Conservation (phyloP, 805 yeast species). For the Metschnikowia gruessii region DNA sequence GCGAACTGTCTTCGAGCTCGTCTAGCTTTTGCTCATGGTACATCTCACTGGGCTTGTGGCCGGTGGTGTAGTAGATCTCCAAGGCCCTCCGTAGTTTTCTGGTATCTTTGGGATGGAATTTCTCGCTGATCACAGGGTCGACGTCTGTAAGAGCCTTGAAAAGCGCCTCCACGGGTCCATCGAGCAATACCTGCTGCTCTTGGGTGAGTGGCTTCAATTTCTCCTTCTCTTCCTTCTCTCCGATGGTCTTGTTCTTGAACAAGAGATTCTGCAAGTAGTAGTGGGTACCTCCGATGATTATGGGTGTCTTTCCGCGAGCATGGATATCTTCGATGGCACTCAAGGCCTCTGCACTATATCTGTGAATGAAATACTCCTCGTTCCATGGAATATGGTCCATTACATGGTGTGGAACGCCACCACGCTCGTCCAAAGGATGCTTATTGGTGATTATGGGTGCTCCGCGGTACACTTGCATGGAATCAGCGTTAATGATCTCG, state of each 20-base stretch:
- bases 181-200: slow-evolving; percentile 42
- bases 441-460: slow-evolving; percentile 83
- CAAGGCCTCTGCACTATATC: slow-evolving; percentile 72
- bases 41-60: slow-evolving; percentile 64
- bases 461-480: slow-evolving; percentile 89
- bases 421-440: slow-evolving; percentile 78
- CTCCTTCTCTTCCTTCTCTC: slow-evolving; percentile 23
- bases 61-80: slow-evolving; percentile 71
- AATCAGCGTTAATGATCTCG: slow-evolving; percentile 91
- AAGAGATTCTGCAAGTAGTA: slow-evolving; percentile 80
- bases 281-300: slow-evolving; percentile 94
- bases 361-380: slow-evolving; percentile 76
- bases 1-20: slow-evolving; percentile 42
- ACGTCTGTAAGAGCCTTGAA: slow-evolving; percentile 45
- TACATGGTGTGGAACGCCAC: slow-evolving; percentile 78
- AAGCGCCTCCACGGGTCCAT: slow-evolving; percentile 52
- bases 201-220: slow-evolving; percentile 33
- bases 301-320: slow-evolving; percentile 68
- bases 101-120: slow-evolving; percentile 89
- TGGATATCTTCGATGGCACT: slow-evolving; percentile 62
- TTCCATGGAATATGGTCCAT: slow-evolving; percentile 82
- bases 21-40: slow-evolving; percentile 57
- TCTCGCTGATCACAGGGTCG: slow-evolving; percentile 73
- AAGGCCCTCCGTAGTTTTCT: slow-evolving; percentile 76
- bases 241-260: slow-evolving; percentile 66